Conservation (phyloP, 192 early-diverging fungal genomes). For the Backusella liffmaniae region DNA sequence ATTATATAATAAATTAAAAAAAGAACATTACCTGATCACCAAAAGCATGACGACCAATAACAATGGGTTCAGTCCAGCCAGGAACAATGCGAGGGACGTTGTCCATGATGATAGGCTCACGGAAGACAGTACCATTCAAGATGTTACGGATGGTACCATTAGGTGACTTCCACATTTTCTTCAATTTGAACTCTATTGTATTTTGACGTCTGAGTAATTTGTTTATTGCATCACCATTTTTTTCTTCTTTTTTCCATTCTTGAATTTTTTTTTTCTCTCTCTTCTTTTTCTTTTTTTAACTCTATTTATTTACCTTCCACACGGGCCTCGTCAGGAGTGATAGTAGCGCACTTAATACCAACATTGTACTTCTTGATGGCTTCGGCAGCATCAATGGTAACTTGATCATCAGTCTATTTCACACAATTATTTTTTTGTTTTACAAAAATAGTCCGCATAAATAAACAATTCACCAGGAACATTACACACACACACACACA, state of each 20-base stretch:
- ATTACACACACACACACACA: neutral
- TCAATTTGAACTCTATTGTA: constrained; percentile 78
- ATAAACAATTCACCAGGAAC: neutral
- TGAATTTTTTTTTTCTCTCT: neutral
- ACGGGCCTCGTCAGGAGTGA: constrained; percentile 95
- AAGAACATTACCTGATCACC: constrained; percentile 78
- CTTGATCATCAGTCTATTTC: constrained; percentile 57
- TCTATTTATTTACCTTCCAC: constrained; percentile 60
- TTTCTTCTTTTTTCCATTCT: neutral
- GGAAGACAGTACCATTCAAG: constrained; percentile 97
- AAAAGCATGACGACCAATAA: constrained; percentile 95
- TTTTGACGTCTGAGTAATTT: neutral
- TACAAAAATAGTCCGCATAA: neutral
- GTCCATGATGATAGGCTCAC: constrained; percentile 94
- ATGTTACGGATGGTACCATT: constrained; percentile 98
- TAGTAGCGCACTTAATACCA: constrained; percentile 99
- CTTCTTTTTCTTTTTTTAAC: neutral
- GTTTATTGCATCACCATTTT: neutral
- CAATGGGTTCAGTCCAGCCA: constrained; percentile 93
- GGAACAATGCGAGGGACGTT: constrained; percentile 94
- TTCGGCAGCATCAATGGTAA: constrained; percentile 94
- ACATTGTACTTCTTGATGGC: constrained; percentile 98
- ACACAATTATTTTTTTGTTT: neutral
- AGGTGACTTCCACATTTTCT: constrained; percentile 97
- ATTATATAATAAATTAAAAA: neutral